Evolutionary conservation across 108 stramenopile genomes (phyloP), one percentile per base, ranked within the genome.

Genomic region (Seminavis robusta): DNA sequence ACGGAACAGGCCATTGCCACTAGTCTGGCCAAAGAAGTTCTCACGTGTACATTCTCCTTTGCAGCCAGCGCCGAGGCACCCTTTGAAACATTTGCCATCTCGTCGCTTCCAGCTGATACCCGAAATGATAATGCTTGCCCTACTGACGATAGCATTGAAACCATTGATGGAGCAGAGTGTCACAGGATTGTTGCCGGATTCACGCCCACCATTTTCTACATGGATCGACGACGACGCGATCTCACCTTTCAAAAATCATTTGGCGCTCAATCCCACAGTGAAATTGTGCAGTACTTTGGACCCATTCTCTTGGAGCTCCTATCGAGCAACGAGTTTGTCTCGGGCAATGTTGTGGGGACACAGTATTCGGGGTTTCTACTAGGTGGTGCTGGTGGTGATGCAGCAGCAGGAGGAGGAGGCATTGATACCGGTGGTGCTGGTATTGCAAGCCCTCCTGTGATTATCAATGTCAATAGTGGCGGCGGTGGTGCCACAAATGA

Each of bases 1-100:
- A 33, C 50, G 54, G 47, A 63, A 62, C 3, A 25, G n/a, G 19
- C 20, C 23, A 19, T 29, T 6, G 23, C n/a, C 16, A 49, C 3
- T 11, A 68, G 56, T 65, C 43, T 75, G 25, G 43, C 69, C 0
- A 61, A 17, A 9, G 41, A 42, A 9, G 4, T 42, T 4, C 3
- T 42, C 21, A 21, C 3, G 17, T 42, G 41, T 9, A 17, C 41
- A 3, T 42, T 21, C 21, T 21, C 6, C 4, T 21, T 21, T 42
- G 17, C 41, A 21, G 21, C 41, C 41, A 9, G 6, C n/a, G n/a
- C n/a, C n/a, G n/a, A n/a, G 9, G 3, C 21, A 3, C 9, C 41
- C 9, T 42, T 42, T 42, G 6, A 42, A 24, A 33, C 9, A 19
- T 23, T 19, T 6, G 19, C 33, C 4, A 23, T 50, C 33, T 5